Evolutionary conservation across 208 protist species (phyloP), one percentile per base, ranked within the genome.

Genomic region (Leishmania guyanensis): DNA sequence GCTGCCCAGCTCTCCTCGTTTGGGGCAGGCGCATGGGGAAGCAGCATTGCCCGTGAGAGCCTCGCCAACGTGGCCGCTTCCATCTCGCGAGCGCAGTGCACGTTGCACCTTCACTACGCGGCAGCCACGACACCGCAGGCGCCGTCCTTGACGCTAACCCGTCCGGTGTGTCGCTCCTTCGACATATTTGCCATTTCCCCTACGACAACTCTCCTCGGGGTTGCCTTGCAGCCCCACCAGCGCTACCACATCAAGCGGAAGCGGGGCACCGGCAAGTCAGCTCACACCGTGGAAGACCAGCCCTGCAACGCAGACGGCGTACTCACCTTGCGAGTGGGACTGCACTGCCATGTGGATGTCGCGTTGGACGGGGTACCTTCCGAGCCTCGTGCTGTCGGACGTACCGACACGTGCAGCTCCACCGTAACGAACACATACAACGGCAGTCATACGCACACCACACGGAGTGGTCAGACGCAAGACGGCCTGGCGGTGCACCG

Each of bases 181-280:
- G 82, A 86, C 17, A 50, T 86, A 14, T 86, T 78, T 62, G 72
- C 82, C 0, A 29, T 82, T 0, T 64, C 82, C 4, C 72, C 76
- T 5, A 60, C 68, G 3, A 87, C 85, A 3, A 60, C 66, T 3
- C 43, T 86, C 70, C 76, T 79, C 79, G 81, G 81, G 2, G 82
- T 91, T 9, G 79, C 88, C 9, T 74, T 91, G 75, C 77, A 88
- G 6, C 86, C 86, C 0, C 84, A 87, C 72, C 80, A 88, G 64
- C 85, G 88, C 39, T 91, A 91, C 70, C 86, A 86, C 72, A 75
- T 89, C 46, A 82, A 77, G 3, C 46, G 50, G 60, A 20, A 26
- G 48, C 33, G 20, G 2, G 50, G 39, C 0, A n/a, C 26, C 29
- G 46, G n/a, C 46, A 65, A 33, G 72, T 36, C 53, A 5, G 14